Percentiles rank a stretch among this genome's conserved stretches.
Evolutionary conservation across 345 rosid species (phyloP).

Genomic region (Microcos paniculata): DNA sequence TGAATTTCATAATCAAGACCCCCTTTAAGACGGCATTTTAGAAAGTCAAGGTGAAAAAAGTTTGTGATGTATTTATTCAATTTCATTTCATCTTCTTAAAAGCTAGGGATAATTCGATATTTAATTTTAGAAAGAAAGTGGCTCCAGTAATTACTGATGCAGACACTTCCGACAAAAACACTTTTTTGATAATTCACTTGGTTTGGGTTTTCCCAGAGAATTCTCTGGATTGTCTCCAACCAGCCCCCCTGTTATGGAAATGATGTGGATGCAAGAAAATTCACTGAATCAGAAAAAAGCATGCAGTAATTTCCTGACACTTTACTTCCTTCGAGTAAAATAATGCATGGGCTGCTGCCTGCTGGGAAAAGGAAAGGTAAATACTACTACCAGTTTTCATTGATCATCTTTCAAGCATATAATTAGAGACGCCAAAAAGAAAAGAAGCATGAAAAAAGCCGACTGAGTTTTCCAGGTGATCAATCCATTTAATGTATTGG

Average conservation of each 20-base stretch:
- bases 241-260: not conserved
- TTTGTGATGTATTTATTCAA: not conserved
- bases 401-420: too few relatives aligned
- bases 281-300: slow-evolving; percentile 2
- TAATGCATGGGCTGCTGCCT: not conserved
- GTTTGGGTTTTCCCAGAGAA: slow-evolving; percentile 5
- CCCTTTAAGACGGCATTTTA: not conserved
- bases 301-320: not conserved
- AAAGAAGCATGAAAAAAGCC: not conserved
- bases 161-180: slow-evolving; percentile 11
- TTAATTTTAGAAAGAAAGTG: not conserved
- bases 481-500: not conserved
- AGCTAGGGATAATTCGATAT: not conserved
- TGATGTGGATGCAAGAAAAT: not conserved
- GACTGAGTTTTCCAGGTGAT: not conserved
- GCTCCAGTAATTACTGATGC: not conserved
- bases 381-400: too few relatives aligned
- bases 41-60: not conserved
- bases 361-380: too few relatives aligned
- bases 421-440: too few relatives aligned
- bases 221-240: not conserved
- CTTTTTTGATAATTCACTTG: slow-evolving; percentile 11
- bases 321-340: not conserved
- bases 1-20: not conserved
- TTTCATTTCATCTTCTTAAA: not conserved